Evolutionary conservation across 148 eudicot genomes (phyloP).

Genomic region (Rhododendron henanense): DNA sequence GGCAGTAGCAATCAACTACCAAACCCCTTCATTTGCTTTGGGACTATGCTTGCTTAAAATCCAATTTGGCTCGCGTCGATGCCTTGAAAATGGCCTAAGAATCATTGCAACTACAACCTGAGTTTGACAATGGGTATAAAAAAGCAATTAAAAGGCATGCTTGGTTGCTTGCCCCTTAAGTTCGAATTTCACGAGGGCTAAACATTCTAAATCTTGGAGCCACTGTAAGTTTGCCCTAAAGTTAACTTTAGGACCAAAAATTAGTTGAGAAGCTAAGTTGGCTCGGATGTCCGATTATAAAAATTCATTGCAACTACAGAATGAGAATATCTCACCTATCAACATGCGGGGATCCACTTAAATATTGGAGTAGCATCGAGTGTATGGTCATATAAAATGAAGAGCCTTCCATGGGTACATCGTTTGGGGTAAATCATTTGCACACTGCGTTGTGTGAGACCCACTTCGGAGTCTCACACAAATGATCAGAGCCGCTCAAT

Average conservation of each 20-base stretch:
- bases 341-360: too few species aligned
- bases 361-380: not conserved
- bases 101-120: not conserved
- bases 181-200: too few species aligned
- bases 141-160: not conserved
- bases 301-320: not conserved
- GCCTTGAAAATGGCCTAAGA: not conserved
- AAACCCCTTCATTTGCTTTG: not conserved
- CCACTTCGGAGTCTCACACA: too few species aligned
- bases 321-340: not conserved
- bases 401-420: not conserved
- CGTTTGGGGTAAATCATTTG: not conserved
- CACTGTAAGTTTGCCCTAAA: too few species aligned
- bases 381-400: not conserved
- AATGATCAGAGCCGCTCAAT: too few species aligned
- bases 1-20: not conserved
- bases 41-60: not conserved
- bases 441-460: not conserved
- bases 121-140: not conserved
- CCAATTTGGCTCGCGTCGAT: not conserved
- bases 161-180: too few species aligned
- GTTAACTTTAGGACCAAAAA: too few species aligned
- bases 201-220: too few species aligned
- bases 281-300: too few species aligned
- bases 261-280: too few species aligned